Base-by-base conservation (phyloP, 2,329 filamentous ascomycete genomes). In the Annulohypoxylon truncatum region DNA sequence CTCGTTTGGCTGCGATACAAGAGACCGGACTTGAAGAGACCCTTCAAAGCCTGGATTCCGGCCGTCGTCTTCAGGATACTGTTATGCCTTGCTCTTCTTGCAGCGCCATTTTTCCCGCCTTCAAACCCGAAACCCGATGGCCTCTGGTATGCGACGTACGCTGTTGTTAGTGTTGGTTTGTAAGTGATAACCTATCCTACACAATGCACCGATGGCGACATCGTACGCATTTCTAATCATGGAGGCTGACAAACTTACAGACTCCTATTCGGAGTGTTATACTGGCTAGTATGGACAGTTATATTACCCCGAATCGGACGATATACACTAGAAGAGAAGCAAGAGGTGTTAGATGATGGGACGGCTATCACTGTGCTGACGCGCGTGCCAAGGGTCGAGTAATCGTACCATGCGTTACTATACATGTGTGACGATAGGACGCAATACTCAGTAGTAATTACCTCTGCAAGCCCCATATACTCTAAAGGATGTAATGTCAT, bases 241-340 rank as follows among this genome's bases (percentile, higher is more conserved):
- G 9, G 7, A 54, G 24, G 56, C 70, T 71, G 59, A 73, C 65
- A 66, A 61, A 53, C 13, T 42, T n/a, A n/a, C 55, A 91, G 87
- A 58, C 79, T 92, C 31, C 31, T 84, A 0, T 85, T 87, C 50
- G 89, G 85, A 0, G 73, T 90, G 0, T 1, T 87, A 0, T 93
- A 93, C 74, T 93, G 91, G 91, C 89, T 87, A 67, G 66, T 91
- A 1, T 91, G 88, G 85, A 89, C 89, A 0, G 81, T 87, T 2
- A 68, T 87, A 0, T 74, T 92, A 22, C 91, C 91, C 1, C 79
- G 77, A 42, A 84, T 84, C 78, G 81, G 85, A 53, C 83, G 84
- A 0, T 92, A 91, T 73, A 83, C 75, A 12, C 77, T 93, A 1
- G 88, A 91, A 71, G 90, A 92, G 70, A 82, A 85, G 60, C 80